Evolutionary conservation across 2,329 filamentous ascomycete genomes (phyloP), one percentile per base, ranked within the genome.

Genomic region (Didymella glomerata): DNA sequence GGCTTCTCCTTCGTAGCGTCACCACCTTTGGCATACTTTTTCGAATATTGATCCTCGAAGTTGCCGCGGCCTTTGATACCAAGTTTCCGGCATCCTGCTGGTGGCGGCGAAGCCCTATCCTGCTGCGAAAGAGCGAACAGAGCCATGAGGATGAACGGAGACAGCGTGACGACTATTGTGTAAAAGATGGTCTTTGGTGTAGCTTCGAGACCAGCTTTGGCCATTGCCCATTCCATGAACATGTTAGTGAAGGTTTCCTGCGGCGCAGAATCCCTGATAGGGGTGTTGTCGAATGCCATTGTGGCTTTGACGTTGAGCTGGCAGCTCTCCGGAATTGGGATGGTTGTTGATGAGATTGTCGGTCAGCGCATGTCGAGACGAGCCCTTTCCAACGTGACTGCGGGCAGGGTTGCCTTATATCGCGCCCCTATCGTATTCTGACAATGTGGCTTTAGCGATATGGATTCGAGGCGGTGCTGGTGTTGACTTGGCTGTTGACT

Each of bases 21-120:
- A 11, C 57, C 68, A 38, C 71, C 73, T 49, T 66, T 59, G 36
- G 66, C 78, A 69, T 84, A 86, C 52, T 80, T 81, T 11, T 79
- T 77, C 45, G 85, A 78, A 64, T 82, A 85, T 69, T 88, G 84
- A 68, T 88, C 86, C 27, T 75, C 67, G 3, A 88, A 75, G 64
- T 88, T 86, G 66, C 81, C 85, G 47, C 76, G 57, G 68, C 78
- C 62, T 75, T 75, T 22, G 38, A 86, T 69, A 16, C 84, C 84
- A 13, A 87, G 68, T 67, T 80, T 84, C 50, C 79, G 77, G 66
- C 85, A 87, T 55, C 85, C 85, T 58, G 70, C 60, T 22, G 76
- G 76, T 10, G 76, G 66, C 24, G 72, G 67, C 22, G 54, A 41
- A 28, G 53, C 62, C 3, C 45, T 49, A 27, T 72, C 70, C 13